phyloP scores from a whole-genome alignment of 495 filamentous ascomycete species.

The Copromyces sp. region DNA sequence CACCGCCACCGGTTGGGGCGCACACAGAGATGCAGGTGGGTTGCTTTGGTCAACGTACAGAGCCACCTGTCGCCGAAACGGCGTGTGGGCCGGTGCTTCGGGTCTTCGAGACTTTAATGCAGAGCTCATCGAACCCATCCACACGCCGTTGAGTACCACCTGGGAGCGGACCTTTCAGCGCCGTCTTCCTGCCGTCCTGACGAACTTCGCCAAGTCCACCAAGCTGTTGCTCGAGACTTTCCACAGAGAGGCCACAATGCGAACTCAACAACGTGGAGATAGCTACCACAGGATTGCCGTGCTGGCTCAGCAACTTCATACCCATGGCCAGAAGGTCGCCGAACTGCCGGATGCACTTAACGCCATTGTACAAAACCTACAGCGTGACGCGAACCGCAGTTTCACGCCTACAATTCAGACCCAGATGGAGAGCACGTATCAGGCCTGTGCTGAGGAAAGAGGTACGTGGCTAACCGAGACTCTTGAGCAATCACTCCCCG shows the following conservation, averaged over 20 bases:
- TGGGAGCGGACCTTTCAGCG: conserved; percentile 49
- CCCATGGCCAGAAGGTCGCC: conserved; percentile 24
- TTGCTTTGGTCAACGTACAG: conserved; percentile 49
- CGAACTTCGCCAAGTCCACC: conserved; percentile 3
- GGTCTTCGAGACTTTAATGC: conserved; percentile 41
- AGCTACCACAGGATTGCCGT: conserved; percentile 18
- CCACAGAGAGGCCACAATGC: conserved; percentile 25
- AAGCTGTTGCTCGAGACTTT: conserved; percentile 21
- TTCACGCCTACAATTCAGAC: conserved; percentile 43
- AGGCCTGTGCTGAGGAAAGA: conserved; percentile 33
- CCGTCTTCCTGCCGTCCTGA: conserved; percentile 16
- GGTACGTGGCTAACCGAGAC: conserved; percentile 17
- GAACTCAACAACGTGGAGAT: conserved; percentile 9
- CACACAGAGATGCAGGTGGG: conserved; percentile 35
- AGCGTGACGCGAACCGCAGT: conserved; percentile 46
- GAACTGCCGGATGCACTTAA: conserved; percentile 21
- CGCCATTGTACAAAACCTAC: conserved; percentile 29
- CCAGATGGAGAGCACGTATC: conserved; percentile 40
- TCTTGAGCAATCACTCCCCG: conserved; percentile 4
- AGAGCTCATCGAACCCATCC: conserved; percentile 35
- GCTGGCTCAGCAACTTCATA: conserved; percentile 30
- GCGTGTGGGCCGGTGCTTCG: conserved; percentile 23
- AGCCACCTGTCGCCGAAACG: conserved; percentile 44
- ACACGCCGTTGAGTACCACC: neutral
- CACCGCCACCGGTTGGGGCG: conserved; percentile 42